Base-by-base conservation (phyloP, 208 protist genomes). In the Naegleria gruberi region DNA sequence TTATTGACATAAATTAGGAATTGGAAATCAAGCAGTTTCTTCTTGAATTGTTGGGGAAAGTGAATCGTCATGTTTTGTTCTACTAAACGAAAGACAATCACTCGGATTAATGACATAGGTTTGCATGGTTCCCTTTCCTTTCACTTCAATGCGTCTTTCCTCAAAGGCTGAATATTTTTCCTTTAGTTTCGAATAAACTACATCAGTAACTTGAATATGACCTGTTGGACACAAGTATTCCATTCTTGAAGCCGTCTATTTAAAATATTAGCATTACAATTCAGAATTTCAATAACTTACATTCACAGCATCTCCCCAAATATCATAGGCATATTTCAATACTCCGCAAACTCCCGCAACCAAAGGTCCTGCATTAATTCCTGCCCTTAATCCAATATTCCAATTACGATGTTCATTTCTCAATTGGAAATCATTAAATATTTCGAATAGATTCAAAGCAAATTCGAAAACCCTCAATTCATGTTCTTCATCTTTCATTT, bases 61-160 rank as follows among this genome's bases (percentile, higher is more conserved):
- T n/a, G n/a, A n/a, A n/a, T n/a, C n/a, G n/a, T n/a, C n/a, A n/a
- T n/a, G n/a, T n/a, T n/a, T n/a, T n/a, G n/a, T n/a, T n/a, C n/a
- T n/a, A n/a, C n/a, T n/a, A n/a, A n/a, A n/a, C n/a, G n/a, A n/a
- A n/a, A n/a, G n/a, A n/a, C n/a, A n/a, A n/a, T n/a, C n/a, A n/a
- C n/a, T n/a, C n/a, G 82, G 65, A 77, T 88, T 90, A 85, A 91
- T 92, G 19, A 94, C 41, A 89, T 94, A 92, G 34, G 93, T 93
- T 42, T 87, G 90, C 55, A 94, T 46, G 0, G 45, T 46, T 0
- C 93, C 93, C 82, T 94, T 94, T n/a, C 93, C 93, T 90, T 94
- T 94, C 30, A 92, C 93, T 45, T 93, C 86, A 26, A 94, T 89
- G 8, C 92, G 84, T 8, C 89, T 6, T 41, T 93, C 91, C 55